phyloP scores from a whole-genome alignment of 2,329 filamentous ascomycete genomes.

The Myriosclerotinia duriaeana region DNA sequence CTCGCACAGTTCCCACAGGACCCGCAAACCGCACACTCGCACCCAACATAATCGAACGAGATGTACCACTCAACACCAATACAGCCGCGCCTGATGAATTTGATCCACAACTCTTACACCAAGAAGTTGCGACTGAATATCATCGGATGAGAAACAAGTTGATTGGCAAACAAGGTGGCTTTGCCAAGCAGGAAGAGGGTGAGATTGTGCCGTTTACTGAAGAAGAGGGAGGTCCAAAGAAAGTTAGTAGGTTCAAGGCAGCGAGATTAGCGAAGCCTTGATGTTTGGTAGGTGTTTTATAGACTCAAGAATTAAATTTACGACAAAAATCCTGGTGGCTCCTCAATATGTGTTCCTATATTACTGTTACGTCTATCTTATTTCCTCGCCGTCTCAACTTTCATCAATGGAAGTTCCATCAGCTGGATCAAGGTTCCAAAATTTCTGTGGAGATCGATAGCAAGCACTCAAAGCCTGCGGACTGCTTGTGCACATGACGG shows the following conservation, averaged over 20 bases:
- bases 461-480: neutral
- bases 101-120: conserved; percentile 69
- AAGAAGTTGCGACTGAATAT: conserved; percentile 80
- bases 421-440: neutral
- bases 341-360: neutral
- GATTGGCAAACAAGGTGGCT: conserved; percentile 80
- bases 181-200: conserved; percentile 66
- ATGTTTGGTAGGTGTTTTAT: conserved; percentile 15
- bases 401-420: neutral
- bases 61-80: conserved; percentile 40
- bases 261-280: conserved; percentile 56
- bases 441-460: neutral
- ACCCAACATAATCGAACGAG: conserved; percentile 57
- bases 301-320: conserved; percentile 15
- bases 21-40: conserved; percentile 55
- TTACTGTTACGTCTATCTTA: neutral
- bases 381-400: neutral
- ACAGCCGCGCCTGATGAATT: conserved; percentile 60
- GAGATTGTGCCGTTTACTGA: conserved; percentile 66
- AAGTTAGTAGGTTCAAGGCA: conserved; percentile 72
- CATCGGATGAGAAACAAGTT: conserved; percentile 78
- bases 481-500: neutral
- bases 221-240: conserved; percentile 60
- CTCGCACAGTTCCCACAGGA: conserved; percentile 37
- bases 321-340: conserved; percentile 1